A percentile compares a stretch with the other conserved stretches of the same genome.
Evolutionary conservation across 169 alveolate species (phyloP).

Genomic region (Eimeria brunetti): DNA sequence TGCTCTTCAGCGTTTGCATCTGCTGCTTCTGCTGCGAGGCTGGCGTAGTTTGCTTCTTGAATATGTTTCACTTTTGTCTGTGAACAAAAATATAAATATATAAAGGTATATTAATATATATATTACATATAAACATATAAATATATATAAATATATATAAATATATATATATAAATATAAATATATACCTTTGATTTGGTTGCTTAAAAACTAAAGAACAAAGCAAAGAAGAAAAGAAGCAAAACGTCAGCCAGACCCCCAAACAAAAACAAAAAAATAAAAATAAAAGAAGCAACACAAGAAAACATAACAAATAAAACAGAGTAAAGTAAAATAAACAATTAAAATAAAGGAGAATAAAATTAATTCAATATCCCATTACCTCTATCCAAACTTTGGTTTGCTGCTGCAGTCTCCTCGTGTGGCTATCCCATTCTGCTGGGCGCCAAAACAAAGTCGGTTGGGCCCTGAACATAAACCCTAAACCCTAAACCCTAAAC

Average conservation of each 20-base stretch:
- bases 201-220: too few species aligned
- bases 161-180: too few species aligned
- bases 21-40: conserved; percentile 23
- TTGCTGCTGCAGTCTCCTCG: conserved; percentile 23
- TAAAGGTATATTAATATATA: too few species aligned
- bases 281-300: background rate
- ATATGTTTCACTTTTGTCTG: conserved; percentile 11
- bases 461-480: background rate
- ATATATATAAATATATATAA: too few species aligned
- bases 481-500: conserved; percentile 18
- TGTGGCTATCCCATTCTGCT: conserved; percentile 25
- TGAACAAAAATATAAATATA: background rate
- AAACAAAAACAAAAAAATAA: background rate
- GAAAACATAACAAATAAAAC: too few species aligned
- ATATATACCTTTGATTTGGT: too few species aligned
- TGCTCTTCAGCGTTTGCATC: background rate
- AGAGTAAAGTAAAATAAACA: too few species aligned
- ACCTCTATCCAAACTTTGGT: background rate
- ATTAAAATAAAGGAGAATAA: too few species aligned
- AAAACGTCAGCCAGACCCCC: background rate
- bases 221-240: background rate
- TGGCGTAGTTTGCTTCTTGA: background rate
- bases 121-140: too few species aligned
- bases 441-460: conserved; percentile 39
- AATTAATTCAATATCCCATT: too few species aligned